Conservation (phyloP, 345 rosid species). For the Schrenkiella parvula region DNA sequence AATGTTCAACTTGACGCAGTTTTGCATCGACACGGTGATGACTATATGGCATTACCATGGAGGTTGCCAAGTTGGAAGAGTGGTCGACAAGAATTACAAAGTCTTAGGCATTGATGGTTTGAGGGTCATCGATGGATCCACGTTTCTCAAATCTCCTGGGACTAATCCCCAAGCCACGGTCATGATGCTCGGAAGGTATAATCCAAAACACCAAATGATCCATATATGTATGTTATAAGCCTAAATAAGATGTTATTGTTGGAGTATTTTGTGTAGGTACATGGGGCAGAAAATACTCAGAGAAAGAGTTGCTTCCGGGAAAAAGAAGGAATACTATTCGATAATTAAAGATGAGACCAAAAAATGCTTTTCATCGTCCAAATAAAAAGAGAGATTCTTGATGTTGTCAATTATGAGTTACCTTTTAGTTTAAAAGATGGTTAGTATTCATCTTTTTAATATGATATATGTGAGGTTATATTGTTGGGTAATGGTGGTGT, state of each 20-base stretch:
- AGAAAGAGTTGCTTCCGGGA: not conserved
- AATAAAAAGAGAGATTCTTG: too few relatives aligned
- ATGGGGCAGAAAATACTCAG: constrained; percentile 39
- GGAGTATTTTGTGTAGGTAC: constrained; percentile 24
- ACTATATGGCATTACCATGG: constrained; percentile 65
- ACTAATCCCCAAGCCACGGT: too few relatives aligned
- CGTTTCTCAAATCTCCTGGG: too few relatives aligned
- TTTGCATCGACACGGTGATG: constrained; percentile 51
- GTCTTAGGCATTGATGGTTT: too few relatives aligned
- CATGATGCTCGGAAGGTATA: constrained; percentile 76
- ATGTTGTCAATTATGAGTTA: too few relatives aligned
- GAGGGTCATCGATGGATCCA: too few relatives aligned
- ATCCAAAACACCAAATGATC: not conserved
- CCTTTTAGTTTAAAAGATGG: too few relatives aligned
- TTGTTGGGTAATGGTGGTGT: too few relatives aligned
- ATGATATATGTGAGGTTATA: too few relatives aligned
- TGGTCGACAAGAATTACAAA: too few relatives aligned
- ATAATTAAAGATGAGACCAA: not conserved
- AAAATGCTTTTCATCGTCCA: not conserved
- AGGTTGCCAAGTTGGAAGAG: too few relatives aligned
- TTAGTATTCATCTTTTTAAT: too few relatives aligned
- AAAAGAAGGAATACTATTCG: not conserved
- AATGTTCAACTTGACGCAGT: constrained; percentile 45
- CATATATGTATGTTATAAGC: not conserved
- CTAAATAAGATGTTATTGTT: not conserved